phyloP scores from a whole-genome alignment of 2,329 filamentous ascomycete species.

The Colletotrichum zoysiae region DNA sequence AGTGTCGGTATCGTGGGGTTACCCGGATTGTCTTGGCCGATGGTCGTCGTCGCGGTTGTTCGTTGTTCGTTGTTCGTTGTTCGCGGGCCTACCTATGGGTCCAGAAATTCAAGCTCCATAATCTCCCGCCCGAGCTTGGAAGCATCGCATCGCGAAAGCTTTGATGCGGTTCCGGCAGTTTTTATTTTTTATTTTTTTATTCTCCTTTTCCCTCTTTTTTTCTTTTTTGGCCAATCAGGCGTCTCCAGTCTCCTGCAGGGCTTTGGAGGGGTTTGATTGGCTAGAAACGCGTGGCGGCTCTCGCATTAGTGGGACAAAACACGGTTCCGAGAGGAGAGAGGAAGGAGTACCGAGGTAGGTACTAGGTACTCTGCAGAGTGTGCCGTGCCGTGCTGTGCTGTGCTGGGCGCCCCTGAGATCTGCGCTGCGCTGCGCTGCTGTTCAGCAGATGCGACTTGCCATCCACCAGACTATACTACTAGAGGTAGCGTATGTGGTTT shows the following conservation, averaged over 20 bases:
- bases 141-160: conserved; percentile 25
- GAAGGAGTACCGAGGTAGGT: not conserved
- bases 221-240: conserved; percentile 30
- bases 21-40: not conserved
- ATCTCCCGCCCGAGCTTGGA: not conserved
- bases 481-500: not conserved
- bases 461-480: not conserved
- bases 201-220: too few relatives aligned
- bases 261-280: conserved; percentile 9
- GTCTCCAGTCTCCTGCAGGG: conserved; percentile 1
- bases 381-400: too few relatives aligned
- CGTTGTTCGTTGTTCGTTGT: conserved; percentile 5
- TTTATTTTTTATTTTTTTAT: not conserved
- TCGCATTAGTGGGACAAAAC: not conserved
- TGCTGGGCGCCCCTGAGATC: conserved; percentile 14
- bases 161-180: conserved; percentile 15
- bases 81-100: not conserved
- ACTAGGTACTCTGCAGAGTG: too few relatives aligned
- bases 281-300: not conserved
- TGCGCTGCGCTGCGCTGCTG: too few relatives aligned
- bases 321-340: not conserved
- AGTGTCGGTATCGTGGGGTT: not conserved
- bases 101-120: not conserved
- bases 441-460: not conserved
- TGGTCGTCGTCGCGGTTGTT: not conserved